Conservation (phyloP, 2,329 filamentous ascomycete genomes). For the Aspergillus neoniger region DNA sequence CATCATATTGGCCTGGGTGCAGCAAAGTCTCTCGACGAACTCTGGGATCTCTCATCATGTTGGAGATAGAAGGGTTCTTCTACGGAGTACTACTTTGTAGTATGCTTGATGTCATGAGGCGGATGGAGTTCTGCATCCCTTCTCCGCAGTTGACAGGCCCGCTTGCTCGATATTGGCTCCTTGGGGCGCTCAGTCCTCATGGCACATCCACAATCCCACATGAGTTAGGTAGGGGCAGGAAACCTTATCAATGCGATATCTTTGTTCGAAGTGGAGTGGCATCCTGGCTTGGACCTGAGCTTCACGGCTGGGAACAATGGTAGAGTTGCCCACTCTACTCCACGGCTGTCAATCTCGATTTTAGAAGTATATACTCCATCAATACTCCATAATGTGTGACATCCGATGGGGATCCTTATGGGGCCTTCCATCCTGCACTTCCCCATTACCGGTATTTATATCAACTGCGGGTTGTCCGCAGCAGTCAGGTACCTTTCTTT, state of each 20-base stretch:
- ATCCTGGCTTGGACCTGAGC: conserved; percentile 17
- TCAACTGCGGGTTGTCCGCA: not conserved
- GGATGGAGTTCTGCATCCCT: conserved; percentile 21
- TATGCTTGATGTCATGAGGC: conserved; percentile 18
- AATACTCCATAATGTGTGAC: not conserved
- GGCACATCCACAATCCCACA: conserved; percentile 32
- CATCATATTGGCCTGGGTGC: not conserved
- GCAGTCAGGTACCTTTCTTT: not conserved
- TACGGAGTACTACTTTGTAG: not conserved
- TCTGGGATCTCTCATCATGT: not conserved
- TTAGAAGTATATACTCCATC: conserved; percentile 9
- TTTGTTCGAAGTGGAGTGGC: conserved; percentile 22
- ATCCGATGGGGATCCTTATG: conserved; percentile 8
- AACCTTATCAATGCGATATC: conserved; percentile 29
- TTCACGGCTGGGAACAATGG: conserved; percentile 21
- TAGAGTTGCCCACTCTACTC: conserved; percentile 25
- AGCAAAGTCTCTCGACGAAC: not conserved
- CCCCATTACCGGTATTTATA: not conserved
- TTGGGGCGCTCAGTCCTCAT: conserved; percentile 24
- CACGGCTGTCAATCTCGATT: conserved; percentile 19
- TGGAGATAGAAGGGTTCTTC: not conserved
- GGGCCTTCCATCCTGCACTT: not conserved
- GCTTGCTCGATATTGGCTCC: conserved; percentile 24
- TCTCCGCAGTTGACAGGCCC: conserved; percentile 30
- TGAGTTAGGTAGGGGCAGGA: conserved; percentile 21